A percentile compares a stretch with the other conserved stretches of the same genome.
These are phyloP conservation scores for Taphrina confusa DNA, from an alignment of 1,139 yeast species.

Conservation along the genomic window DNA sequence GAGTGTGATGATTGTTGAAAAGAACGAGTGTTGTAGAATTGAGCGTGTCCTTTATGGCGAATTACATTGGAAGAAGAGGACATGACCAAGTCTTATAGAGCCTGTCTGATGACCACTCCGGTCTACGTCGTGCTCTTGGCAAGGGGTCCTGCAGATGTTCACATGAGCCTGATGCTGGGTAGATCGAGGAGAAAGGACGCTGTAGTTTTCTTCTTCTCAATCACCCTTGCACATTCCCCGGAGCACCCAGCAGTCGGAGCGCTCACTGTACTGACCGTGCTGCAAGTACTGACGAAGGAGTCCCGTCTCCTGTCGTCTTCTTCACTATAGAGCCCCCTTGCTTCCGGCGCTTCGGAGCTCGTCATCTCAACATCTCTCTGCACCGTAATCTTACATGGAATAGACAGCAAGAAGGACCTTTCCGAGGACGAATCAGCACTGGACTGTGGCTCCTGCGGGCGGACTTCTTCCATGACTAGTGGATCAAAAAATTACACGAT, in stretches of 20 bases:
- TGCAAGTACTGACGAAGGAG: background rate
- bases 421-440: background rate
- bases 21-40: slow-evolving; percentile 7
- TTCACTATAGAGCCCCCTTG: background rate
- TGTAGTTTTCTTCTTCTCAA: background rate
- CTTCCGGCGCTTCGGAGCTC: background rate
- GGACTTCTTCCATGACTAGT: background rate
- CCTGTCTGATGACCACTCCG: background rate
- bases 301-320: slow-evolving; percentile 4
- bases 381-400: background rate
- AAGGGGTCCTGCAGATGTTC: background rate
- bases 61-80: background rate
- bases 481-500: too few species aligned
- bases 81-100: slow-evolving; percentile 2
- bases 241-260: background rate
- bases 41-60: too few species aligned
- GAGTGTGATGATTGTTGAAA: background rate
- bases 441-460: background rate
- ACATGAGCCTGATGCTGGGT: slow-evolving; percentile 12
- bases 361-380: slow-evolving; percentile 7
- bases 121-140: too few species aligned
- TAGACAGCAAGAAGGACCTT: background rate
- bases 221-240: slow-evolving; percentile 25
- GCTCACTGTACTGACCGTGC: slow-evolving; percentile 1
- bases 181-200: slow-evolving; percentile 15